Conservation (phyloP, 306 rosid genomes). For the Dalbergia cultrata region DNA sequence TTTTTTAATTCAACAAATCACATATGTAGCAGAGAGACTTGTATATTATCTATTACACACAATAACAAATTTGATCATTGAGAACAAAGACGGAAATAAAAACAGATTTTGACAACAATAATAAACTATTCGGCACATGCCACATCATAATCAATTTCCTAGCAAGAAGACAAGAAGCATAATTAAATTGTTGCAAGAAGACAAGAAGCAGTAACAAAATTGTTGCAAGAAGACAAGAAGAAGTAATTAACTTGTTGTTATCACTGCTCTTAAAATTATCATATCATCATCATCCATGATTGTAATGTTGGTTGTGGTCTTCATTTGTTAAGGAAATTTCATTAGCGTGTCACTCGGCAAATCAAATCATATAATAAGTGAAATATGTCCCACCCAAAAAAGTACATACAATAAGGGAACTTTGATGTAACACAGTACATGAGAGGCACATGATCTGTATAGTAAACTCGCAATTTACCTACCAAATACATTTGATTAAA, state of each 20-base stretch:
- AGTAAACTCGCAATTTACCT: slow-evolving; percentile 35
- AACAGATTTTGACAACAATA: neutral
- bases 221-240: slow-evolving; percentile 24
- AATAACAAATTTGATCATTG: neutral
- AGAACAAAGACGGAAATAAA: neutral
- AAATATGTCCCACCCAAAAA: slow-evolving; percentile 18
- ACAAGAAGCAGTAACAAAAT: no score
- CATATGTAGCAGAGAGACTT: neutral
- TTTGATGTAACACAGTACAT: slow-evolving; percentile 43
- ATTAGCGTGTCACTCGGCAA: neutral
- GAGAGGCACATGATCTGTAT: slow-evolving; percentile 54
- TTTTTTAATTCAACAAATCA: neutral
- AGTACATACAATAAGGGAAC: neutral
- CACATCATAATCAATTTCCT: slow-evolving; percentile 10
- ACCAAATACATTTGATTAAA: slow-evolving; percentile 30
- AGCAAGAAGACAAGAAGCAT: slow-evolving; percentile 17
- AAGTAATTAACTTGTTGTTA: neutral
- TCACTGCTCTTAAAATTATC: slow-evolving; percentile 11
- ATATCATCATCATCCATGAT: slow-evolving; percentile 9
- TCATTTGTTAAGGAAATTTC: slow-evolving; percentile 13
- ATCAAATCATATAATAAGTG: neutral
- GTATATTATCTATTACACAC: neutral
- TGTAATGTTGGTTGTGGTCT: slow-evolving; percentile 28
- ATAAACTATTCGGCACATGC: slow-evolving; percentile 11
- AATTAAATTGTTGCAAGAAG: neutral